Base-by-base conservation (phyloP, 164 flowering plant genomes). In the Vitis rupestris region DNA sequence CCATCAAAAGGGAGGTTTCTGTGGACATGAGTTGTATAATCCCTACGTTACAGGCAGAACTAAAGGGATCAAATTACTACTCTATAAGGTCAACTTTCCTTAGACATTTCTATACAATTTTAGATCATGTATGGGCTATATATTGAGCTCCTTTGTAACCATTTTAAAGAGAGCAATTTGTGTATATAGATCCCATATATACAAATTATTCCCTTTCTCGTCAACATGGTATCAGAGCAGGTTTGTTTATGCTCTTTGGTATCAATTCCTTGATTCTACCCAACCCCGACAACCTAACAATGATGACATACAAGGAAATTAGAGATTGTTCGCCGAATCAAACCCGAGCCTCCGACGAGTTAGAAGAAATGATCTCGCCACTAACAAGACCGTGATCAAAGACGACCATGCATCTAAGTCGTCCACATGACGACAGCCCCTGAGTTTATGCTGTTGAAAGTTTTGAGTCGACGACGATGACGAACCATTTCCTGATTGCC, bases 311-410 rank as follows among this genome's bases (percentile, higher is more conserved):
- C 92, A 82, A 9, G 92, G 88, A 59, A 87, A 86, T 75, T 84
- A 86, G 50, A 87, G 86, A n/a, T 72, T 74, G 51, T 54, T 79
- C 37, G 83, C 14, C 9, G 92, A 88, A 70, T 87, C 92, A 37
- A 87, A 86, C 8, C 87, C 77, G 65, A 87, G 89, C 5, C 88
- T 62, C 1, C 88, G 89, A 0, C 84, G 78, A 44, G 81, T 72
- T 3, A 90, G 92, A 4, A 87, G 76, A 11, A 87, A 77, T 68
- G 86, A 84, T 68, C 86, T 74, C 29, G 90, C 89, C 3, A 87
- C 86, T 13, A 81, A 82, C n/a, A 84, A 83, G 44, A 88, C 82
- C 50, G 83, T 72, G 44, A 10, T 73, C 11, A 78, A 56, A 9
- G 78, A 57, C 7, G 67, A 23, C 56, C 19, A 50, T 37, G 69